Base-by-base conservation (phyloP, 1,284 basidiomycete genomes). In the Cryptococcus sp. region DNA sequence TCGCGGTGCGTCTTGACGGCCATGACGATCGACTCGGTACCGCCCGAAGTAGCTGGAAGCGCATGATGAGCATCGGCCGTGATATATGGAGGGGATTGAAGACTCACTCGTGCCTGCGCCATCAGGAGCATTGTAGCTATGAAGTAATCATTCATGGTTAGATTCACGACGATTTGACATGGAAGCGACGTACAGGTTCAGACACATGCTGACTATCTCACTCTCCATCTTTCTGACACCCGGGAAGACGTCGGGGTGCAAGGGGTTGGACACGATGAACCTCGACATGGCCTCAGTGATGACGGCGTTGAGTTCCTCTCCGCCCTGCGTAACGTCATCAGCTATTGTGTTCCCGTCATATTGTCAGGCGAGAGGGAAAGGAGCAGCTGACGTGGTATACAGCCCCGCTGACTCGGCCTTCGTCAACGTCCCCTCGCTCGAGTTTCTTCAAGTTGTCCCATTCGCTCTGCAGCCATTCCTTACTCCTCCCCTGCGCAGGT, bases 201-300 rank as follows among this genome's bases (percentile, higher is more conserved):
- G 82, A 64, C 89, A 90, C 90, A 97, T 97, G n/a, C 89, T 82
- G 46, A 99, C 92, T 47, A 98, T 86, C 75, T 98, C 94, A 8
- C 93, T 89, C 74, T 99, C 95, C 95, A 99, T 99, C 80, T 96
- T 94, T 52, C 95, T 84, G 5, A 98, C 82, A 0, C 82, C 80
- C 0, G 95, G 94, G 81, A 99, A 98, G 39, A 96, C 88, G 63
- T 96, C 93, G 0, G 95, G 93, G 71, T 98, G 95, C 2, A 98
- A 82, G 1, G 95, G 94, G 71, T 98, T 98, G 27, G 90, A 65
- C 10, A 77, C 64, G 27, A 78, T 57, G 54, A 80, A 81, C 60
- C 71, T 72, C 35, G 72, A 70, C 60, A 79, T 79, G 8, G 81
- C 80, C 19, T 79, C 71, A 47, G 64, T 70, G 67, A 80, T 80